Evolutionary conservation across 305 asterid genomes (phyloP).

Genomic region (Andrographis paniculata): DNA sequence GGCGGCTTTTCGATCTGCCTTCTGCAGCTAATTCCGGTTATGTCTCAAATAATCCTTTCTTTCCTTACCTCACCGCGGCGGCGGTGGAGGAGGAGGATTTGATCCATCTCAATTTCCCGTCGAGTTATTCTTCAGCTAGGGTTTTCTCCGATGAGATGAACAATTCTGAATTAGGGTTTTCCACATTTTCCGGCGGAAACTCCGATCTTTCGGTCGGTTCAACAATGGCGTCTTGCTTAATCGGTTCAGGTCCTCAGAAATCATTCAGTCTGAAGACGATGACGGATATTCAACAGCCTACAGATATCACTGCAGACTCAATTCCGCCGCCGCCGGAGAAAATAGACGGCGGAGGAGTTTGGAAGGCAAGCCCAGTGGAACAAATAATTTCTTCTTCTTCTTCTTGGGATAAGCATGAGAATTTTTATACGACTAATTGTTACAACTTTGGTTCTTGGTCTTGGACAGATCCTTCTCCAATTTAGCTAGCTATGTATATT

Average conservation of each 20-base stretch:
- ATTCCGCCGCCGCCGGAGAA: too few relatives aligned
- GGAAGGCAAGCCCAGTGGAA: neutral
- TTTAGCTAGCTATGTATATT: neutral
- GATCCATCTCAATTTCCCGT: neutral
- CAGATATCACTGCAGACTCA: too few relatives aligned
- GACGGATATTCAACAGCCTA: too few relatives aligned
- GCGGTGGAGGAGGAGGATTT: neutral
- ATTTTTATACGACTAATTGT: too few relatives aligned
- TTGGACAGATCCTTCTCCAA: neutral
- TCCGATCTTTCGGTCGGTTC: neutral
- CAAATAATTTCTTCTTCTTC: neutral
- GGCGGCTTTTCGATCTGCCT: neutral
- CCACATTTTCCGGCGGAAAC: neutral
- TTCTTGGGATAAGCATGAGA: too few relatives aligned
- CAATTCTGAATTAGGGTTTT: neutral
- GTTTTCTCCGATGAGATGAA: neutral
- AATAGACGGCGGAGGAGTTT: too few relatives aligned
- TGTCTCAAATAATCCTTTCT: too few relatives aligned
- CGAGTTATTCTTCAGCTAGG: neutral
- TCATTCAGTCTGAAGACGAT: too few relatives aligned
- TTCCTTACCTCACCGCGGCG: too few relatives aligned
- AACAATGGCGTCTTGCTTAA: neutral
- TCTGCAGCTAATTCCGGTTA: too few relatives aligned
- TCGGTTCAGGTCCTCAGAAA: neutral
- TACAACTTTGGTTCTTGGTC: neutral